Evolutionary conservation across 2,329 filamentous ascomycete species (phyloP), one percentile per base, ranked within the genome.

Genomic region (Rhinocladiella similis): DNA sequence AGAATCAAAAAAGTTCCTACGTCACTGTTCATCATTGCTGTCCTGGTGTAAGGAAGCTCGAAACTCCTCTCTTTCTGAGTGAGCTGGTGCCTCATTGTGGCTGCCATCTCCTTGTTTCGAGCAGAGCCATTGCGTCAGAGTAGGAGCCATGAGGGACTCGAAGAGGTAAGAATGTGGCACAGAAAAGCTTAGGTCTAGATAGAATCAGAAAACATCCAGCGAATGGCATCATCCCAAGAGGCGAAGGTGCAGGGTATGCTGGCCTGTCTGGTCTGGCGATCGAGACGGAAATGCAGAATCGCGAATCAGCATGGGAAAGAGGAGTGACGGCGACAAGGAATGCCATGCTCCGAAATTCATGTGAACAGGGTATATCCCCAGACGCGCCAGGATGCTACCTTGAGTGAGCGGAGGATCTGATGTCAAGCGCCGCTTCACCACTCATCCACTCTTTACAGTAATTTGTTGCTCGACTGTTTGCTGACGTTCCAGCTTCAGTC

Each of bases 31-130:
- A 46, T 43, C 25, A 29, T 56, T 46, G 35, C 53, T 49, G 35
- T 41, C 29, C 38, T 56, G 27, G 49, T 25, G n/a, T 20, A 51
- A 47, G 50, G 43, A 22, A 46, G 27, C 27, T 25, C 16, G 50
- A 39, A 43, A 39, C 29, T 53, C 42, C 20, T 43, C 29, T 42
- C 12, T 43, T 41, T 47, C 25, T 35, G 43, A 50, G 36, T 36
- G 47, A 53, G 53, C 47, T 53, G 48, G 50, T 60, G 57, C 60
- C 60, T 63, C 57, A 63, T 18, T 63, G 60, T 63, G 60, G 60
- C 60, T 63, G 54, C 50, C 50, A 38, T 39, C 35, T 50, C 49
- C 53, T 57, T 57, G 57, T 50, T 54, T 52, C 41, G 36, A 22
- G 35, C 39, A 50, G n/a, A 43, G 45, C 27, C 51, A 58, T 58